Evolutionary conservation across 2,329 filamentous ascomycete species (phyloP).

Genomic region (Nothophaeocryptopus gaeumannii): DNA sequence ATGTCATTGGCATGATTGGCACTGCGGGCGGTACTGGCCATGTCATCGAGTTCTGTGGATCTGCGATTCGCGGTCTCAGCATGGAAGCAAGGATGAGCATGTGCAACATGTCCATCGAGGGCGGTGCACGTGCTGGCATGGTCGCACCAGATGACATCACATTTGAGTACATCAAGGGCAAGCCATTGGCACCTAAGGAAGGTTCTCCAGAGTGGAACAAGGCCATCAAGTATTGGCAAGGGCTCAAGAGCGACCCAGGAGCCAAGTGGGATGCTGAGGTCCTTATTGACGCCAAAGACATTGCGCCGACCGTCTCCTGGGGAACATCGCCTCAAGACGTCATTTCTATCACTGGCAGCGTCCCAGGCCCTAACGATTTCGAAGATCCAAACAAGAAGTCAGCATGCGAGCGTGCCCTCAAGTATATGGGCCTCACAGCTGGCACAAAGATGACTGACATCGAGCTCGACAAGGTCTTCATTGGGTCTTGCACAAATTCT

Average conservation of each 20-base stretch:
- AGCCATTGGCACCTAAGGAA: conserved; percentile 79
- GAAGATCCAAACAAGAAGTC: conserved; percentile 74
- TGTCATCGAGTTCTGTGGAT: conserved; percentile 97
- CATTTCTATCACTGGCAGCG: conserved; percentile 85
- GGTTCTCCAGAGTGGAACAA: conserved; percentile 87
- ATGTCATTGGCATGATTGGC: conserved; percentile 90
- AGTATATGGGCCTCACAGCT: conserved; percentile 92
- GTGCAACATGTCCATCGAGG: conserved; percentile 99
- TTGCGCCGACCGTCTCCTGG: conserved; percentile 91
- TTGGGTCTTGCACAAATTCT: conserved; percentile 96
- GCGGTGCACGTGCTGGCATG: conserved; percentile 91
- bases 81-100: conserved; percentile 99
- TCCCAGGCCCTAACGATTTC: conserved; percentile 88
- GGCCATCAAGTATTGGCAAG: conserved; percentile 83
- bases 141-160: conserved; percentile 91
- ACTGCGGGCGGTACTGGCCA: conserved; percentile 91
- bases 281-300: conserved; percentile 87
- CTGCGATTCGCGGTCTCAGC: conserved; percentile 81
- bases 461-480: conserved; percentile 90
- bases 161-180: conserved; percentile 91
- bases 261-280: conserved; percentile 89
- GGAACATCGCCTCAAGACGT: conserved; percentile 96
- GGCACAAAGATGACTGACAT: conserved; percentile 93
- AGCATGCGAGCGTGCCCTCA: conserved; percentile 74
- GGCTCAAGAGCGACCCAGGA: conserved; percentile 77